Evolutionary conservation across 306 rosid species (phyloP).

Genomic region (Herpetospermum pedunculosum): DNA sequence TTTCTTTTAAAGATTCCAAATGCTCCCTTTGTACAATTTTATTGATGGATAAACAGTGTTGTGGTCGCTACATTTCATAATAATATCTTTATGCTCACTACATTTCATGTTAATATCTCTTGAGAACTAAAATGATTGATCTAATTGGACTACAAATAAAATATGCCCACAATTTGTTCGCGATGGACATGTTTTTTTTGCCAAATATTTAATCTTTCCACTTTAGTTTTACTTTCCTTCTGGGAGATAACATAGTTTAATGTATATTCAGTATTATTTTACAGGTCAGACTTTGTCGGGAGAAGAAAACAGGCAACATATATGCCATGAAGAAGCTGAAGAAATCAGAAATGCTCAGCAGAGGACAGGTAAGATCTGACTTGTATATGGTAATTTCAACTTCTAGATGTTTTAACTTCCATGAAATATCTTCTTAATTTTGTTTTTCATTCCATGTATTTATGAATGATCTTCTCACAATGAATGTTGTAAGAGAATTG

Average conservation of each 20-base stretch:
- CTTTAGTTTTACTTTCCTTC: background rate
- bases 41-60: background rate
- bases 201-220: constrained; percentile 1
- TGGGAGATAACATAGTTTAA: background rate
- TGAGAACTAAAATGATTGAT: background rate
- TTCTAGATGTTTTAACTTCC: background rate
- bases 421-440: background rate
- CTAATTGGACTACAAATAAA: background rate
- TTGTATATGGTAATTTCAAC: background rate
- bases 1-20: background rate
- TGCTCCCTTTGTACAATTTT: background rate
- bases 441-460: background rate
- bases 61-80: background rate
- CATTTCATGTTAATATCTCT: background rate
- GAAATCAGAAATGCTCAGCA: constrained; percentile 58
- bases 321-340: constrained; percentile 56
- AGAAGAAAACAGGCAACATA: constrained; percentile 47
- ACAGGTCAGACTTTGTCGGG: constrained; percentile 42
- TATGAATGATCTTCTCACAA: background rate
- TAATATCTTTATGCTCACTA: background rate
- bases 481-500: background rate
- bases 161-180: background rate
- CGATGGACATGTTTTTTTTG: background rate
- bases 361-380: constrained; percentile 39
- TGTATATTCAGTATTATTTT: constrained; percentile 4